Conservation (phyloP, 176 grass and related monocot species). For the Ampelocalamus luodianensis region DNA sequence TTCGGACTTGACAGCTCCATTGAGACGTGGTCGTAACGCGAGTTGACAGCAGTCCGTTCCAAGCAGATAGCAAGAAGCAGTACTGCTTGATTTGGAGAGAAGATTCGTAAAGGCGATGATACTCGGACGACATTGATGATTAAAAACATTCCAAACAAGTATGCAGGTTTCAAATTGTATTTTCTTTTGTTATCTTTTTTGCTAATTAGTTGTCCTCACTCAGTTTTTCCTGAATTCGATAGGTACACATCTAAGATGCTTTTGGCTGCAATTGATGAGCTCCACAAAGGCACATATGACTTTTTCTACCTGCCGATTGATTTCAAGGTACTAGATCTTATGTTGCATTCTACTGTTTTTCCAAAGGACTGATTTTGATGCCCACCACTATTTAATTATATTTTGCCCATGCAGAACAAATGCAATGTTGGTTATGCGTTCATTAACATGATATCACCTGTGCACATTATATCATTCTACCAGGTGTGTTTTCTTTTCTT, state of each 20-base stretch:
- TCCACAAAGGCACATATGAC: conserved; percentile 85
- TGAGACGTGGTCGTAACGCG: conserved; percentile 53
- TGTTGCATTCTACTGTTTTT: conserved; percentile 15
- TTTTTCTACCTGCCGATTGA: conserved; percentile 98
- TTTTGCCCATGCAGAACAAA: conserved; percentile 75
- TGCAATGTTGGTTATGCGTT: conserved; percentile 99
- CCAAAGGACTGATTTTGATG: not conserved
- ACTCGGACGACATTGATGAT: conserved; percentile 91
- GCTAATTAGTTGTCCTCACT: conserved; percentile 40
- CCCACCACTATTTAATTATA: not conserved
- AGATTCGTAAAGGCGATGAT: conserved; percentile 81
- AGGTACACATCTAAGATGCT: conserved; percentile 99
- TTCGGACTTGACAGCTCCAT: conserved; percentile 59
- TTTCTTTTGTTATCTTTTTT: conserved; percentile 35
- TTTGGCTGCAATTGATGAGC: conserved; percentile 86
- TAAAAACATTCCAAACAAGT: conserved; percentile 99
- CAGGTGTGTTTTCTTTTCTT: conserved; percentile 60
- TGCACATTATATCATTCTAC: conserved; percentile 90
- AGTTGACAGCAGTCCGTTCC: conserved; percentile 58
- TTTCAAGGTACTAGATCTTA: conserved; percentile 71
- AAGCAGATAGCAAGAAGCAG: conserved; percentile 81
- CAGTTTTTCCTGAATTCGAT: conserved; percentile 32
- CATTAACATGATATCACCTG: conserved; percentile 88
- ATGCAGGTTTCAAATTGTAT: conserved; percentile 28
- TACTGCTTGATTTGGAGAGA: conserved; percentile 98